Conservation (phyloP, 2,329 filamentous ascomycete genomes). For the Penicillium verrucosum region DNA sequence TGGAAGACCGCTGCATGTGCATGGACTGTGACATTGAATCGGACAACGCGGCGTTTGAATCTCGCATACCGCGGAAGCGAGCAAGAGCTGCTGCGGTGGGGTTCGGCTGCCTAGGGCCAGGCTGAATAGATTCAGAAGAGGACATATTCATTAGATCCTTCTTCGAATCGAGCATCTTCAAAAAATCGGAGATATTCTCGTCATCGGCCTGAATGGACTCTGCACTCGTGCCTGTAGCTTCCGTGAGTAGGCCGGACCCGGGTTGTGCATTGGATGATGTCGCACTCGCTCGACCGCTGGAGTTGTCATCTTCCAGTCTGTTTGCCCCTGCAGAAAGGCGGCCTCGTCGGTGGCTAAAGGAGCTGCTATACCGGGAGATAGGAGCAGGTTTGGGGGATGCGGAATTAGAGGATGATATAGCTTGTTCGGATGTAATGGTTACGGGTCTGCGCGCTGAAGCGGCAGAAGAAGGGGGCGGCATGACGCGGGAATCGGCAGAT, state of each 20-base stretch:
- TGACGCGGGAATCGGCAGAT: constrained; percentile 40
- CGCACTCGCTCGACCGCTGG: constrained; percentile 58
- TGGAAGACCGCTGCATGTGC: constrained; percentile 77
- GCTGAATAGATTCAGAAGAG: constrained; percentile 57
- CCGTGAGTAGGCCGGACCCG: constrained; percentile 75
- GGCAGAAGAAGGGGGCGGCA: constrained; percentile 39
- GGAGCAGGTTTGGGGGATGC: constrained; percentile 76
- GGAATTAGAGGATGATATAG: constrained; percentile 63
- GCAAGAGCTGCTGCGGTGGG: constrained; percentile 77
- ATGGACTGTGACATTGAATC: constrained; percentile 92
- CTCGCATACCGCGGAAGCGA: constrained; percentile 83
- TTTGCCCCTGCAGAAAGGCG: constrained; percentile 72
- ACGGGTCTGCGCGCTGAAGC: constrained; percentile 38
- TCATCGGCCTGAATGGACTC: constrained; percentile 75
- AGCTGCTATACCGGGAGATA: constrained; percentile 86
- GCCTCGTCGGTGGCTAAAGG: constrained; percentile 80
- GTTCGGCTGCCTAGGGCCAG: constrained; percentile 69
- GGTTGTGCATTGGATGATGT: constrained; percentile 58
- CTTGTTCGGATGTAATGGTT: constrained; percentile 59
- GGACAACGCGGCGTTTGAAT: constrained; percentile 82
- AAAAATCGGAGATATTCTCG: constrained; percentile 88
- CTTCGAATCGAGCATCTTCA: constrained; percentile 82
- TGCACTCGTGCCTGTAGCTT: constrained; percentile 60
- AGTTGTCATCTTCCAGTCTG: constrained; percentile 50
- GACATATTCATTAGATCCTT: constrained; percentile 75